Evolutionary conservation across 257 asterid species (phyloP).

Genomic region (Solanum appendiculatum): DNA sequence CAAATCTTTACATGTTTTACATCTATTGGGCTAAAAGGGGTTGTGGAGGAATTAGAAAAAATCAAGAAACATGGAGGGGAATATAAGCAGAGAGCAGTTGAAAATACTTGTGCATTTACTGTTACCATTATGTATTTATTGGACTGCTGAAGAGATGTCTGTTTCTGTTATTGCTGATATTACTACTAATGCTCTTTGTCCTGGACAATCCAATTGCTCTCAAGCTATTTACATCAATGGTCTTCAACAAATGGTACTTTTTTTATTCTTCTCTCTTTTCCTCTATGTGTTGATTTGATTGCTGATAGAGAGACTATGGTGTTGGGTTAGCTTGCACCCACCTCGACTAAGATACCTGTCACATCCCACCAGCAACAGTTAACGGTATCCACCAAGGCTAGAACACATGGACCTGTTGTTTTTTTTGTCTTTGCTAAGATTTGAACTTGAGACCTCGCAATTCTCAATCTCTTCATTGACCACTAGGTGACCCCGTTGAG

Average conservation of each 20-base stretch:
- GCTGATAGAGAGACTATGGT: slow-evolving; percentile 18
- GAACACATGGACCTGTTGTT: neutral
- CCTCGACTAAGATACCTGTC: neutral
- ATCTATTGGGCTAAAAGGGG: neutral
- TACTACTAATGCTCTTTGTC: slow-evolving; percentile 79
- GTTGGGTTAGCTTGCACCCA: neutral
- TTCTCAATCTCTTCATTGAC: neutral
- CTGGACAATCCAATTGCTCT: slow-evolving; percentile 47
- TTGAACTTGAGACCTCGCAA: neutral
- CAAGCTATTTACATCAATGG: slow-evolving; percentile 78
- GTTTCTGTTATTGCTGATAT: slow-evolving; percentile 77
- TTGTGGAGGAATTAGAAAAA: neutral
- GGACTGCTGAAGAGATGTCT: slow-evolving; percentile 92
- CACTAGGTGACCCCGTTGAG: too few species aligned
- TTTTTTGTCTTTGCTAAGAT: neutral
- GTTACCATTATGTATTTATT: slow-evolving; percentile 63
- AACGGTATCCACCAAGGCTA: neutral
- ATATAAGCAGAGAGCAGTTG: slow-evolving; percentile 31
- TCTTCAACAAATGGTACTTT: slow-evolving; percentile 65
- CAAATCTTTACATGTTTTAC: neutral
- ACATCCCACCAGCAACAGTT: neutral
- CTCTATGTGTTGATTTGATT: neutral
- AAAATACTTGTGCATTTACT: slow-evolving; percentile 49
- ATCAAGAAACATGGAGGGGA: neutral
- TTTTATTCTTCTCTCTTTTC: neutral